Base-by-base conservation (phyloP, 2,329 filamentous ascomycete species). In the Colletotrichum neosansevieriae region DNA sequence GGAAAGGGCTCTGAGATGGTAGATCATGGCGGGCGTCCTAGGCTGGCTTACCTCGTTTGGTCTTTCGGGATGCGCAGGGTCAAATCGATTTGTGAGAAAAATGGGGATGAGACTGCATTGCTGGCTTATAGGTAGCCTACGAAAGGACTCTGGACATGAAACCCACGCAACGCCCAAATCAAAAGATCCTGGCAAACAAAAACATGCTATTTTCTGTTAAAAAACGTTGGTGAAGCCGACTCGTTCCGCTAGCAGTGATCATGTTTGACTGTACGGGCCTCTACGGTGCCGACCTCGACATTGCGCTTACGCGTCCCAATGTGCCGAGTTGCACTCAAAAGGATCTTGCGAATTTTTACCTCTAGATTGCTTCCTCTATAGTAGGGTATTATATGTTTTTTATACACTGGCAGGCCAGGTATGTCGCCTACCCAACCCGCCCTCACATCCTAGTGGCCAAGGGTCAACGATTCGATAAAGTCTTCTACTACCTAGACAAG, bases 11-110 rank as follows among this genome's bases (percentile, higher is more conserved):
- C 57, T 68, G 61, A 64, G 74, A 76, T 75, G 76, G 79, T 80
- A 80, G 79, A 82, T 81, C 79, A 81, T 79, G 78, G 79, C 79
- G 79, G 80, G 80, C 80, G 80, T 82, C 80, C 79, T 79, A 78
- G 80, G 80, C 76, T 81, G 79, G 79, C 79, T 81, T 81, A 29
- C 79, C 79, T 81, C 79, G 76, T 81, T 81, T 80, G 79, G 75
- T 81, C 78, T 79, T 79, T 78, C 78, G 78, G 76, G 76, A 80
- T 79, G 75, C 75, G 76, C 78, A 76, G 78, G 76, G 68, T 71
- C 70, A 71, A 67, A 70, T 70, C 68, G 68, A 71, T 70, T 70
- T 67, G 68, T 71, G 66, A 62, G 69, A 68, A 65, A 68, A 65
- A 65, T 64, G 70, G 68, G 70, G 68, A 70, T 70, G 68, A 64